phyloP scores from a whole-genome alignment of 2,329 filamentous ascomycete genomes.

The Tolypocladium ovalisporum region DNA sequence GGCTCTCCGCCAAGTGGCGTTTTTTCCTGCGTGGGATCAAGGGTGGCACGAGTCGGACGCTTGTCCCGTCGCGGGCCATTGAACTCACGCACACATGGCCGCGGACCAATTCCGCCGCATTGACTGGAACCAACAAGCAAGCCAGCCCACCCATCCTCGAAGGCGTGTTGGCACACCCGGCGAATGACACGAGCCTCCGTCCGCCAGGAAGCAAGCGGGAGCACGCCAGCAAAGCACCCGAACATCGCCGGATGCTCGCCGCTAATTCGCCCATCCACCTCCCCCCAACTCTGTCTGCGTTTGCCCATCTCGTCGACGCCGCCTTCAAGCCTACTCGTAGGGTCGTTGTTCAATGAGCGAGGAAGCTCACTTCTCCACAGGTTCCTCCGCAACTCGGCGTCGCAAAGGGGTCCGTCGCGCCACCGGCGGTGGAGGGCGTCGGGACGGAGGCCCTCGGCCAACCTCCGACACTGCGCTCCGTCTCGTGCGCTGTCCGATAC shows the following conservation, averaged over 20 bases:
- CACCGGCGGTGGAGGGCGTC: background rate
- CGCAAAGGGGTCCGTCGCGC: background rate
- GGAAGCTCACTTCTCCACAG: background rate
- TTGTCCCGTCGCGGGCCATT: background rate
- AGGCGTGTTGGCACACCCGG: background rate
- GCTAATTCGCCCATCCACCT: background rate
- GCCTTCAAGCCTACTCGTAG: background rate
- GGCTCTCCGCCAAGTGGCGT: background rate
- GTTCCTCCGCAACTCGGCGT: background rate
- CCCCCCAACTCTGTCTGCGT: no score
- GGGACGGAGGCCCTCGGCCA: background rate
- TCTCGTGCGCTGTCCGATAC: background rate
- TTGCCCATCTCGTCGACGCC: background rate
- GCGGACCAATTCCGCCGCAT: background rate
- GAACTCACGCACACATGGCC: background rate
- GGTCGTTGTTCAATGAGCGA: no score
- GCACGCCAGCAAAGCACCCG: background rate
- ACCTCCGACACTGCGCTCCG: background rate
- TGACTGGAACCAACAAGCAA: background rate
- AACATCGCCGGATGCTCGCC: background rate
- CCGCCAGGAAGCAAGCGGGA: background rate
- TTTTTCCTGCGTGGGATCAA: background rate
- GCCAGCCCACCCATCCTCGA: background rate
- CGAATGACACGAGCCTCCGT: background rate
- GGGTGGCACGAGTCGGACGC: background rate